Percentiles rank a stretch among this genome's conserved stretches.
These are phyloP conservation scores for Lindgomyces ingoldianus DNA, from an alignment of 495 filamentous ascomycete species.

Conservation along the genomic window DNA sequence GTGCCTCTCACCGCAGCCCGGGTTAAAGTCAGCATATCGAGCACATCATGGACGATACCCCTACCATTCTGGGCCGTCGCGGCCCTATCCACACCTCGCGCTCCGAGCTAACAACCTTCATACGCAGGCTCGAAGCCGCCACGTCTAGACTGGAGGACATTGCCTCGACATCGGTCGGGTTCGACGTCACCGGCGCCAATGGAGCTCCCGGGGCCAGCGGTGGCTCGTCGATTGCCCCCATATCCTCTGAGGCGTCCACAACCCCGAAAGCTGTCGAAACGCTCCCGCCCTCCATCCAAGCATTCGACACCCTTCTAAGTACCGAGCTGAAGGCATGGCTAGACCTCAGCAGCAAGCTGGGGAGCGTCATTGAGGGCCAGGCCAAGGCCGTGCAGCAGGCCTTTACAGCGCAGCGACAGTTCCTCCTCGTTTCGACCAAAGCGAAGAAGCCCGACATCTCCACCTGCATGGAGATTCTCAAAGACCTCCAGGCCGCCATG, in stretches of 20 bases:
- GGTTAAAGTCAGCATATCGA: conserved; percentile 7
- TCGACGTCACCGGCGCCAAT: conserved; percentile 40
- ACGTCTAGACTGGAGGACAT: conserved; percentile 97
- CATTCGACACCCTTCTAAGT: conserved; percentile 79
- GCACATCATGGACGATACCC: conserved; percentile 7
- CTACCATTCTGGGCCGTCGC: conserved; percentile 5
- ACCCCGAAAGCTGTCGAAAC: conserved; percentile 51
- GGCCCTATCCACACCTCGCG: conserved; percentile 6
- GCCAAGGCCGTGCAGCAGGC: conserved; percentile 62
- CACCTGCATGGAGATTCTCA: conserved; percentile 70
- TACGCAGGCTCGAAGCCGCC: conserved; percentile 90
- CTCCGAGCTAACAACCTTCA: conserved; percentile 48
- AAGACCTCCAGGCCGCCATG: conserved; percentile 77
- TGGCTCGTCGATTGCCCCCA: neutral
- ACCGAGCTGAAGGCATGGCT: conserved; percentile 75
- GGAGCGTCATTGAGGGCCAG: conserved; percentile 79
- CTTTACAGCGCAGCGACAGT: conserved; percentile 82
- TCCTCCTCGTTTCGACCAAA: conserved; percentile 83
- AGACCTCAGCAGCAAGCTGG: conserved; percentile 72
- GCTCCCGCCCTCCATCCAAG: conserved; percentile 75
- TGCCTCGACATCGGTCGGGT: conserved; percentile 61
- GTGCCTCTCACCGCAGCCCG: conserved; percentile 34
- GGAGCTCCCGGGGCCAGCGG: neutral
- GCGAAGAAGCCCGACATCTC: conserved; percentile 85
- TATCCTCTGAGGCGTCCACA: conserved; percentile 24